Base-by-base conservation (phyloP, 371 early-diverging fungal genomes). In the Batkoa obscura region DNA sequence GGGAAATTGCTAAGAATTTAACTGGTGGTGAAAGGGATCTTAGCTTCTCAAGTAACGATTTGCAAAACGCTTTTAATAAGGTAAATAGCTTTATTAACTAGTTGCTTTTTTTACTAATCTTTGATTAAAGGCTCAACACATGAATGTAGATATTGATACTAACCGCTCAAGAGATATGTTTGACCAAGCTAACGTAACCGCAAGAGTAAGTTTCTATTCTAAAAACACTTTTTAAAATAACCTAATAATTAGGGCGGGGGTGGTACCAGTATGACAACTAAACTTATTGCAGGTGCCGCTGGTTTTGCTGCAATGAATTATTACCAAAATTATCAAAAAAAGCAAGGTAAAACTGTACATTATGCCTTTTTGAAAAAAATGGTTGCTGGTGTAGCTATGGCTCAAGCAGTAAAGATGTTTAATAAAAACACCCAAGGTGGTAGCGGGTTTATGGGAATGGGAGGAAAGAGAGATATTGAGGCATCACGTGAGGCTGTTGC, bases 251-350 rank as follows among this genome's bases (percentile, higher is more conserved):
- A 36, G 34, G 34, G 38, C 5, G 55, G 55, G n/a, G 55, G 55
- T 45, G 55, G 55, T 42, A 43, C 43, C 0, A 55, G 55, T 43
- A 50, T 63, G 6, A 62, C 70, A 0, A 51, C 57, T 4, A 67
- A 68, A 39, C 56, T 72, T 46, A 51, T 74, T 13, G 79, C 76
- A 23, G 81, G 78, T 37, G 80, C 79, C 39, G 75, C 75, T 53
- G 78, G 76, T 13, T 81, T 73, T 58, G 70, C 74, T 43, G 77
- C 75, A 17, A 68, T 73, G 58, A 71, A 67, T 58, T 68, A 69
- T 51, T 76, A 70, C 60, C 60, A 67, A 50, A 67, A 63, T 55
- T 67, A 66, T 56, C 65, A 69, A 56, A 66, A 64, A 54, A 61
- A 63, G 38, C 53, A 68, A 58, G 74, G 74, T 48, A 66, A 74